Percentiles rank a stretch among this genome's conserved stretches.
phyloP scores from a whole-genome alignment of 352 stramenopile genomes.

The Hyaloperonospora brassicae region DNA sequence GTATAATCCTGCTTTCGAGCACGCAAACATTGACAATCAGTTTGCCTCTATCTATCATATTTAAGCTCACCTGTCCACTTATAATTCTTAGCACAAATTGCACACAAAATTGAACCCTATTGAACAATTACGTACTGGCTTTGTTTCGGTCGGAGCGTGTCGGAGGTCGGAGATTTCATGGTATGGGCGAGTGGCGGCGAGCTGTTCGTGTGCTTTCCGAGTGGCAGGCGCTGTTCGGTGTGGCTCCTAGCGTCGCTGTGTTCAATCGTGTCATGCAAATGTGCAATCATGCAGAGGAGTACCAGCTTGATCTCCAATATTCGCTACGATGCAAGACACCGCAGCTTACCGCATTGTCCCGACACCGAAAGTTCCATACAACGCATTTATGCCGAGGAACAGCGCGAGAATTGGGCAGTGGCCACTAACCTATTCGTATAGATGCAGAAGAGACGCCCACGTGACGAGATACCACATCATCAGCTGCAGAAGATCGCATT shows the following conservation, averaged over 20 bases:
- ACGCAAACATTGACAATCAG: too few relatives aligned
- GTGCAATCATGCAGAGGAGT: too few relatives aligned
- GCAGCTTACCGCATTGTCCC: conserved; percentile 38
- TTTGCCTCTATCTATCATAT: too few relatives aligned
- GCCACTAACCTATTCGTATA: conserved; percentile 69
- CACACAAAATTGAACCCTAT: too few relatives aligned
- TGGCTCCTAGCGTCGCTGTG: conserved; percentile 35
- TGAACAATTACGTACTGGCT: too few relatives aligned
- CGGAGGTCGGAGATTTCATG: too few relatives aligned
- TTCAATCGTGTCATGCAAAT: conserved; percentile 57
- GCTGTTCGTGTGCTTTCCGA: conserved; percentile 52
- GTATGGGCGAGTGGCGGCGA: too few relatives aligned
- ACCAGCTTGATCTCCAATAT: conserved; percentile 62
- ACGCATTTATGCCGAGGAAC: conserved; percentile 59
- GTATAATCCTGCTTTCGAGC: too few relatives aligned
- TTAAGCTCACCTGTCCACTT: too few relatives aligned
- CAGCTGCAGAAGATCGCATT: conserved; percentile 52
- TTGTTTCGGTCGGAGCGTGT: too few relatives aligned
- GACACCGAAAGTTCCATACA: conserved; percentile 60
- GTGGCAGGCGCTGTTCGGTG: conserved; percentile 33
- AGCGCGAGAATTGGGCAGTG: too few relatives aligned
- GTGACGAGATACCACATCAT: conserved; percentile 41
- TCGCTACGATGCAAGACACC: conserved; percentile 54
- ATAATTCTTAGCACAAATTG: too few relatives aligned
- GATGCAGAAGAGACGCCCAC: conserved; percentile 51